Evolutionary conservation across 139 green algal species (phyloP).

Genomic region (Tetradesmus lagerheimii): DNA sequence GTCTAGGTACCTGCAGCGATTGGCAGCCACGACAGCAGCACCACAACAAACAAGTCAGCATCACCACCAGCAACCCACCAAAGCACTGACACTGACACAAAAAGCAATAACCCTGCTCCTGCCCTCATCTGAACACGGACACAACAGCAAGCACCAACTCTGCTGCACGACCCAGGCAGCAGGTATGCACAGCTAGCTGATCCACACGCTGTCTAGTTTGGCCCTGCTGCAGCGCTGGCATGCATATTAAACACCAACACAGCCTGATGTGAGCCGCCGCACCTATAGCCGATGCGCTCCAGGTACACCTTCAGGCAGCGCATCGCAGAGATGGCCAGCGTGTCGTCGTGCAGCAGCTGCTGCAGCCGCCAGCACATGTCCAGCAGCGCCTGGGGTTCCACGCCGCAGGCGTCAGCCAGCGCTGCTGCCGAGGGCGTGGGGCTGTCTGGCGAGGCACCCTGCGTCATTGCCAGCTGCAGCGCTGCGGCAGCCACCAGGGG

Average conservation of each 20-base stretch:
- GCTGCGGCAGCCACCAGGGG: constrained; percentile 63
- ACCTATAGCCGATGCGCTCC: constrained; percentile 72
- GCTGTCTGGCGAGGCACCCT: constrained; percentile 50
- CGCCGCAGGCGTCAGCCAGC: neutral
- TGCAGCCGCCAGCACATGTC: constrained; percentile 82
- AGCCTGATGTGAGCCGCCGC: neutral
- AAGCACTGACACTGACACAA: neutral
- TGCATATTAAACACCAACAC: too few species aligned
- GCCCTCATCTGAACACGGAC: too few species aligned
- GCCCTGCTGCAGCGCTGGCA: too few species aligned
- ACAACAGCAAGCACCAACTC: too few species aligned
- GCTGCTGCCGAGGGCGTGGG: neutral
- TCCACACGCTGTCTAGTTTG: too few species aligned
- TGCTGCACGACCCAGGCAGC: too few species aligned
- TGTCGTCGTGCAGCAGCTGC: constrained; percentile 68
- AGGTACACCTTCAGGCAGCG: constrained; percentile 84
- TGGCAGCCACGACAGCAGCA: neutral
- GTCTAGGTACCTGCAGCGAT: constrained; percentile 42
- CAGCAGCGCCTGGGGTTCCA: constrained; percentile 52
- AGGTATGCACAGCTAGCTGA: too few species aligned
- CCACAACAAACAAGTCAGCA: neutral
- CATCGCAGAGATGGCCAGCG: constrained; percentile 72
- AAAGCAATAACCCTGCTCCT: too few species aligned
- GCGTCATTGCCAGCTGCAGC: constrained; percentile 59
- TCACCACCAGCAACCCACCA: neutral